phyloP scores from a whole-genome alignment of 805 yeast species.

The Zygosaccharomyces bisporus region DNA sequence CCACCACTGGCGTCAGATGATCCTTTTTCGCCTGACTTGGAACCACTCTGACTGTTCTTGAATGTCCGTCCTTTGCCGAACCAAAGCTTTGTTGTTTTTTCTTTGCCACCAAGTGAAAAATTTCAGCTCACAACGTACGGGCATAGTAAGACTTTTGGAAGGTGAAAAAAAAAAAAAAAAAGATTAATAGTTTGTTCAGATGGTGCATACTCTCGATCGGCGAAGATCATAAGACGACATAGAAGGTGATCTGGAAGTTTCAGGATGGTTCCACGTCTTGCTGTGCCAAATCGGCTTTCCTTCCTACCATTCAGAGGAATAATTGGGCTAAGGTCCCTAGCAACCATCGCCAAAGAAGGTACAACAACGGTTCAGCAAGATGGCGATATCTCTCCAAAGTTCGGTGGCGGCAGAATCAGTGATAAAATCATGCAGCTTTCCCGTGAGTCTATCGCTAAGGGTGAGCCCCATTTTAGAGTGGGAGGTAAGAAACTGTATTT shows the following conservation, averaged over 20 bases:
- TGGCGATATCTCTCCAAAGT: not conserved
- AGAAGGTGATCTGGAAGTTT: not conserved
- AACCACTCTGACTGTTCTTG: constrained; percentile 2
- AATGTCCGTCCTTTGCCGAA: not conserved
- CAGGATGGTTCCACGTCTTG: constrained; percentile 4
- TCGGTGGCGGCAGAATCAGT: constrained; percentile 16
- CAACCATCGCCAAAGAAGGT: constrained; percentile 27
- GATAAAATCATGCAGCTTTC: constrained; percentile 35
- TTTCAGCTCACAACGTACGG: constrained; percentile 12
- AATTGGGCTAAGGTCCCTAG: constrained; percentile 27
- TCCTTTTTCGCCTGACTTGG: constrained; percentile 4
- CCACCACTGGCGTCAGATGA: constrained; percentile 4
- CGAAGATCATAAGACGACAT: not conserved
- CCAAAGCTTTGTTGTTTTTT: constrained; percentile 6
- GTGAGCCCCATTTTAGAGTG: constrained; percentile 73
- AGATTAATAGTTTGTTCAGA: not conserved
- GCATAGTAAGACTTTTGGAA: not conserved
- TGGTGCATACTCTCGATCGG: not conserved
- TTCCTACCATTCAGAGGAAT: not conserved
- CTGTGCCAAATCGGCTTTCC: constrained; percentile 1
- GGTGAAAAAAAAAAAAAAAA: not conserved
- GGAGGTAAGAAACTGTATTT: constrained; percentile 77
- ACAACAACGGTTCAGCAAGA: not conserved
- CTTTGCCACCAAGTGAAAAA: constrained; percentile 17
- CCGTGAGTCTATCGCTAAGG: constrained; percentile 52